A percentile compares a stretch with the other conserved stretches of the same genome.
Evolutionary conservation across 805 yeast species (phyloP).

Genomic region (Yamadazyma olivae): DNA sequence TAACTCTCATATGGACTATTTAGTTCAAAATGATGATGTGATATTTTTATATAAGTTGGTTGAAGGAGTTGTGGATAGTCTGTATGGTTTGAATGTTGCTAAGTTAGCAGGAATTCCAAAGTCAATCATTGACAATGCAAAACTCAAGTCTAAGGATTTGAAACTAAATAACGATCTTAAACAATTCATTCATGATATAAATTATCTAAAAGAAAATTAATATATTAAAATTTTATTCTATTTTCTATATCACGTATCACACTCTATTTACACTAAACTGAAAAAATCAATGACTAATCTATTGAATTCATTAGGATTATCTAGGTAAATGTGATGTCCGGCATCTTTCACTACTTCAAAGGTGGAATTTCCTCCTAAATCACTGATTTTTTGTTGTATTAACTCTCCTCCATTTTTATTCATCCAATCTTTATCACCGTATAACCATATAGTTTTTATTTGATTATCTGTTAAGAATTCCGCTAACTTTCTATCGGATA

Average conservation of each 20-base stretch:
- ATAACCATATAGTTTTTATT: conserved; percentile 31
- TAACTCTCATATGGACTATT: conserved; percentile 73
- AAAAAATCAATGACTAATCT: conserved; percentile 21
- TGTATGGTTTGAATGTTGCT: conserved; percentile 87
- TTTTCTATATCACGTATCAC: background rate
- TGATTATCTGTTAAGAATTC: conserved; percentile 22
- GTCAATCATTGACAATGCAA: conserved; percentile 45
- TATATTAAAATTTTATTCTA: background rate
- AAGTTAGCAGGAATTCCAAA: conserved; percentile 62
- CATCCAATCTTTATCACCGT: conserved; percentile 47
- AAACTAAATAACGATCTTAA: conserved; percentile 23
- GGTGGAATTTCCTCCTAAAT: conserved; percentile 13
- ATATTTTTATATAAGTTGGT: conserved; percentile 36
- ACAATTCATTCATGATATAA: background rate
- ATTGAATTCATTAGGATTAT: conserved; percentile 35
- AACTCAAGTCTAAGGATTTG: conserved; percentile 29
- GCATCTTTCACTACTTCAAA: conserved; percentile 29
- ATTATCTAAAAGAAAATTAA: background rate
- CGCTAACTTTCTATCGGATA: conserved; percentile 38
- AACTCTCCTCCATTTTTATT: conserved; percentile 35
- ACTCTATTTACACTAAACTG: conserved; percentile 4
- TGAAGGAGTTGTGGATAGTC: conserved; percentile 45
- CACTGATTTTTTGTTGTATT: conserved; percentile 23
- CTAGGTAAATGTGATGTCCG: conserved; percentile 43
- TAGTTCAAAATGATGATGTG: conserved; percentile 28